These are phyloP conservation scores for Deuterostichococcus epilithicus DNA, from an alignment of 139 green algal genomes.

Conservation along the genomic window DNA sequence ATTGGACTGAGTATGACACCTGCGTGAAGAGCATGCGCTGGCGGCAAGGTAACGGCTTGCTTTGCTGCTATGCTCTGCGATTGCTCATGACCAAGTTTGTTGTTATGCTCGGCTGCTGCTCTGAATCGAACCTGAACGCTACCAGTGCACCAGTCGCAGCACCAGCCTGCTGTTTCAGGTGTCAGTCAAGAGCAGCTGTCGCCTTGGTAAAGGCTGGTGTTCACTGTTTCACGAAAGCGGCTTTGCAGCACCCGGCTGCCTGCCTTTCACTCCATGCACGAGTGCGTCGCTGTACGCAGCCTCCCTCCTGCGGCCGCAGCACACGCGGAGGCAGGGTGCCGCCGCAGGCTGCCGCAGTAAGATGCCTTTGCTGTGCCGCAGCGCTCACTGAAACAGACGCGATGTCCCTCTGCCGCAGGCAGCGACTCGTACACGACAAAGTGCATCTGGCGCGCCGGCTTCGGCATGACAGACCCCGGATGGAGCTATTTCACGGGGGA, in stretches of 20 bases:
- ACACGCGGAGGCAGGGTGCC: not conserved
- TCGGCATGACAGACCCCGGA: slow-evolving; percentile 27
- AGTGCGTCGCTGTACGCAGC: not conserved
- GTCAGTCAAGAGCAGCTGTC: too few species aligned
- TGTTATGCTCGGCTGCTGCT: not conserved
- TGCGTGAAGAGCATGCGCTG: slow-evolving; percentile 15
- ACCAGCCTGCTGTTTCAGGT: too few species aligned
- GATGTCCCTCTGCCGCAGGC: slow-evolving; percentile 6
- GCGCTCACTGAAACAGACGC: not conserved
- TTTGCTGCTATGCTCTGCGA: not conserved
- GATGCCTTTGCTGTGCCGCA: not conserved
- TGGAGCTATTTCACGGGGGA: not conserved
- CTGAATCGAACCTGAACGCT: too few species aligned
- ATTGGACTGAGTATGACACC: slow-evolving; percentile 16
- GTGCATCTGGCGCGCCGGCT: slow-evolving; percentile 33
- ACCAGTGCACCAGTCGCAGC: too few species aligned
- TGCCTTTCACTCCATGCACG: not conserved
- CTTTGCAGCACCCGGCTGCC: not conserved
- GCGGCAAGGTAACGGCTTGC: not conserved
- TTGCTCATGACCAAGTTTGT: not conserved
- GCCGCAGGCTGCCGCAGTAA: not conserved
- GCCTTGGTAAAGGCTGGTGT: too few species aligned
- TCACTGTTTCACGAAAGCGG: too few species aligned
- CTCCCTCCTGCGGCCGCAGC: too few species aligned
- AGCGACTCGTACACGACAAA: slow-evolving; percentile 31